phyloP scores from a whole-genome alignment of 78 protist species.

The Speleostelium caveatum region DNA sequence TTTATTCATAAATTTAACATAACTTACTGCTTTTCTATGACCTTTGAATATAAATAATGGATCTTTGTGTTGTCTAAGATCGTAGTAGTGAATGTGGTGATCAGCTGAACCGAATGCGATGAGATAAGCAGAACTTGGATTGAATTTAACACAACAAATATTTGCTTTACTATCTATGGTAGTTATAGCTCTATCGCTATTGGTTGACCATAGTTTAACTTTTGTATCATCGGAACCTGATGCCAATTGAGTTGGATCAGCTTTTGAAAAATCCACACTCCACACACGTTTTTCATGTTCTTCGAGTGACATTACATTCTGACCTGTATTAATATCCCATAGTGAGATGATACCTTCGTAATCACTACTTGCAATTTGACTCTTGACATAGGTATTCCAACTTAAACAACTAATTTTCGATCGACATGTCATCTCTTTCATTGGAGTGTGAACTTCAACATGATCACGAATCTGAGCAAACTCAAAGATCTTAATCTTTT shows the following conservation, averaged over 20 bases:
- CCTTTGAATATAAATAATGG: constrained; percentile 77
- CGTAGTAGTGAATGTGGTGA: constrained; percentile 87
- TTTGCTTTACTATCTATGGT: constrained; percentile 84
- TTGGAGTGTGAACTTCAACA: constrained; percentile 78
- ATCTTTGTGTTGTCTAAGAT: constrained; percentile 69
- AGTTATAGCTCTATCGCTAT: constrained; percentile 25
- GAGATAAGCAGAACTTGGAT: constrained; percentile 66
- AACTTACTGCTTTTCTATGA: constrained; percentile 87
- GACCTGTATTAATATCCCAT: constrained; percentile 86
- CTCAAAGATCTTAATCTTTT: constrained; percentile 83
- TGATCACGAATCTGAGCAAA: constrained; percentile 44
- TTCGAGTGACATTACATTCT: constrained; percentile 31
- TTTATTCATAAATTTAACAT: constrained; percentile 81
- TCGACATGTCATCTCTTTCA: constrained; percentile 65
- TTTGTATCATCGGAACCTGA: constrained; percentile 86
- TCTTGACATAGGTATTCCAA: constrained; percentile 81
- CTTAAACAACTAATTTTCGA: constrained; percentile 85
- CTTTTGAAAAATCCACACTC: constrained; percentile 83
- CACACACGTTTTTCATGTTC: constrained; percentile 90
- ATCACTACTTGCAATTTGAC: constrained; percentile 78
- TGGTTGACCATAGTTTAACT: constrained; percentile 86
- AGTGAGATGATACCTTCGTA: constrained; percentile 84
- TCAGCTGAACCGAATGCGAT: constrained; percentile 89
- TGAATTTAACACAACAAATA: constrained; percentile 85
- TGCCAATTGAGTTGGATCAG: constrained; percentile 82